Evolutionary conservation across 352 stramenopile genomes (phyloP), one percentile per base, ranked within the genome.

Genomic region (Globisporangium sylvaticum): DNA sequence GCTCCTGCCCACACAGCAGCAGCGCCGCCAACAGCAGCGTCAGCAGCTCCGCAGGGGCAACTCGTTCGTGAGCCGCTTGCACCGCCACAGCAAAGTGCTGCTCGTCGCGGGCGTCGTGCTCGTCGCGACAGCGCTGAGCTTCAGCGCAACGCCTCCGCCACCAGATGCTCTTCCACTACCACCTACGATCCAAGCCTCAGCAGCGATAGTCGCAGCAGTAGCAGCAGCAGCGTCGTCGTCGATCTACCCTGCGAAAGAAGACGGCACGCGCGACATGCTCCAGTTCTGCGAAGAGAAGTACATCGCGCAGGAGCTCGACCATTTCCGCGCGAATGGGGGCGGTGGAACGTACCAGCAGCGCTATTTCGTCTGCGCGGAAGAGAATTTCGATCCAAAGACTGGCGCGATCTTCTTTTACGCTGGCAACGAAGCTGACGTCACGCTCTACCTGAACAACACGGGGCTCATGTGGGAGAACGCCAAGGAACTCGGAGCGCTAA

Each of bases 351-450:
- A 89, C 75, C 65, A 88, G 67, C 79, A 97, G 69, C 85, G 92
- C 59, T 97, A 96, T 74, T 97, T 97, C 67, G 78, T 97, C 29
- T 97, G 90, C 67, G 27, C 52, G 12, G 8, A 32, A 14, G 50
- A 57, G 12, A 57, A 25, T 2, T 57, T 57, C 50, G 12, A 56
- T 15, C 50, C 50, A 22, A 56, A 56, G 70, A 78, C 37, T 15
- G 50, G 50, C 22, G 4, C 50, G 3, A 15, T 56, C 24, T 56
- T 56, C 50, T 56, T 56, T 8, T 56, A 56, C 10, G 10, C 32
- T 6, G 50, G 50, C 10, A 20, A 14, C 12, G 50, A 56, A 18
- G 50, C 50, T 10, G 15, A 56, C 10, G 50, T 56, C 2, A 4
- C 7, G 50, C 50, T 31, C 22, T 56, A 56, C 10, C 50, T 56